Base-by-base conservation (phyloP, 106 monocot genomes). In the Chionographis japonica region DNA sequence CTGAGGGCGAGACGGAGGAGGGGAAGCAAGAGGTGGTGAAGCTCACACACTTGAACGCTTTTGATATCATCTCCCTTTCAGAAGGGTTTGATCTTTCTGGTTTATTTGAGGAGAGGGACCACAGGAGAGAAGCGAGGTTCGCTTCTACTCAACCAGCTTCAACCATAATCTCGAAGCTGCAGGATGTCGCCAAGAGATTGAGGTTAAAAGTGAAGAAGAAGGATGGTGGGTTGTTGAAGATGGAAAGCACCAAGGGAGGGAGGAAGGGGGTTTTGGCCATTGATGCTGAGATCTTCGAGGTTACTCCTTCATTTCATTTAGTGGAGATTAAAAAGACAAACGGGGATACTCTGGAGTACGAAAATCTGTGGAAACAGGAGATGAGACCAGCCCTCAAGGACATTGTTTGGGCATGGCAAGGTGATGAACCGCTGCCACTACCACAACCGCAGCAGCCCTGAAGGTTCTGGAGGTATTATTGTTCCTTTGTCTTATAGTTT, bases 391-490 rank as follows among this genome's bases (percentile, higher is more conserved):
- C 84, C 2, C 68, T 88, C 14, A 84, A 88, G 42, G 88, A 88
- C 53, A 85, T 88, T 52, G 76, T 85, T 20, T 88, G 84, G 88
- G 78, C 84, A 20, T 88, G 88, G 84, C 84, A 76, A 57, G 88
- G 88, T 39, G 84, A 85, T 6, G 51, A 62, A 39, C 51, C 62
- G 4, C 50, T 65, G 56, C 64, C 58, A 51, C 77, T 57, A 40
- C 75, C 50, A 56, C 81, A 75, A 42, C 19, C 50, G 54, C 58
- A 59, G 13, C n/a, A 65, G 14, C 27, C 43, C 3, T 56, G 35
- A 50, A 40, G 20, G 1, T 54, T 16, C 43, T 59, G 46, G n/a
- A 36, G 11, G 49, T 19, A 27, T 4, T 37, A 4, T 60, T 14
- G 6, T 3, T 9, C 43, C 12, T 16, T 17, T 16, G 42, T 7